Conservation (phyloP, 768 basidiomycete genomes). For the Pleurotus tuoliensis region DNA sequence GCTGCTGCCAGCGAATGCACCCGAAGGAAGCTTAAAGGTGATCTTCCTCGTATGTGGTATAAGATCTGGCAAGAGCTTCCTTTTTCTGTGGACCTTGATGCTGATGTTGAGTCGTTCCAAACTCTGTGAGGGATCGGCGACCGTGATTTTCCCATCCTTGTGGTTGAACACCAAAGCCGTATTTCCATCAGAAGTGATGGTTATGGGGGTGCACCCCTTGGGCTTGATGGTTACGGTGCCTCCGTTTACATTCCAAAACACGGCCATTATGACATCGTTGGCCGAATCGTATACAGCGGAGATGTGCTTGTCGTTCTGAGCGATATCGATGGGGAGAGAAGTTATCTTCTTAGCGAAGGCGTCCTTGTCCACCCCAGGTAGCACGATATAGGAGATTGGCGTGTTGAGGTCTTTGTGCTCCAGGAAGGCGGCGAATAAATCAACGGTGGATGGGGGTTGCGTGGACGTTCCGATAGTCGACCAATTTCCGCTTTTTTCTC, state of each 20-base stretch:
- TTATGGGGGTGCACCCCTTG: conserved; percentile 20
- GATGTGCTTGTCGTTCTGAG: conserved; percentile 43
- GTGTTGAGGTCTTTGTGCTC: conserved; percentile 31
- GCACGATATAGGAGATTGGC: conserved; percentile 50
- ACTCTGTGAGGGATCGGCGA: conserved; percentile 66
- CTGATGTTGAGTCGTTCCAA: conserved; percentile 32
- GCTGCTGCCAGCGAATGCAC: not conserved
- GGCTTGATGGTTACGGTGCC: conserved; percentile 36
- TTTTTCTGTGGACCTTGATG: conserved; percentile 23
- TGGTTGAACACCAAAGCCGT: conserved; percentile 40
- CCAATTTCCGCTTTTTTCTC: conserved; percentile 57
- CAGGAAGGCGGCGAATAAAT: conserved; percentile 64
- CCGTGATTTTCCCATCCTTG: conserved; percentile 39
- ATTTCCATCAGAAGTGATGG: conserved; percentile 34
- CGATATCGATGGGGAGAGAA: conserved; percentile 25
- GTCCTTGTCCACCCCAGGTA: conserved; percentile 45
- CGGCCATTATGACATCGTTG: conserved; percentile 38
- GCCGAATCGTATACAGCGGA: conserved; percentile 48
- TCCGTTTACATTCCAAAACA: conserved; percentile 52
- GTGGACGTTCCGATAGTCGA: conserved; percentile 59
- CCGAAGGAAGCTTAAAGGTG: not conserved
- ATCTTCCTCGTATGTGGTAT: not conserved
- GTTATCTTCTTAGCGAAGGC: conserved; percentile 37
- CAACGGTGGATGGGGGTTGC: conserved; percentile 48
- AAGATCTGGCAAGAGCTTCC: not conserved